Evolutionary conservation across 306 rosid genomes (phyloP).

Genomic region (Mucuna pruriens): DNA sequence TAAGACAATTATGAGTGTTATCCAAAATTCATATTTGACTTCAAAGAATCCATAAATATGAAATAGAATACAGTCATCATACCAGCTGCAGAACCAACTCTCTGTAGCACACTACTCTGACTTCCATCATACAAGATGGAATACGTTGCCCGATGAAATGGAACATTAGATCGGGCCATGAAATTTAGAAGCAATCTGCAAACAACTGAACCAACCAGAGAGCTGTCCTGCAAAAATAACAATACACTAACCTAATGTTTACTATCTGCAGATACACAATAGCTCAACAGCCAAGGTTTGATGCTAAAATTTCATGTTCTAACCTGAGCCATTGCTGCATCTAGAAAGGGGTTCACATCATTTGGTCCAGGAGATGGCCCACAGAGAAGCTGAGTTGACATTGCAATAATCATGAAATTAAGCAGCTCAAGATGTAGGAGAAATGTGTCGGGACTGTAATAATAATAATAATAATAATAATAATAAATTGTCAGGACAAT

Average conservation of each 20-base stretch:
- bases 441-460: conserved; percentile 61
- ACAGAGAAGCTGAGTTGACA: conserved; percentile 98
- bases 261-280: conserved; percentile 16
- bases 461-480: neutral
- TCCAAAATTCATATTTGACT: conserved; percentile 20
- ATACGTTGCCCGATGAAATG: conserved; percentile 66
- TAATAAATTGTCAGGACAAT: conserved; percentile 53
- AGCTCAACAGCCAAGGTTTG: conserved; percentile 31
- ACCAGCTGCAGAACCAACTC: conserved; percentile 99
- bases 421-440: conserved; percentile 92
- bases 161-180: conserved; percentile 57
- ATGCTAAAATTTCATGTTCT: conserved; percentile 42
- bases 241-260: conserved; percentile 37
- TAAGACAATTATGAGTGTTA: neutral
- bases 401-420: conserved; percentile 87
- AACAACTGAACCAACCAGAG: conserved; percentile 72
- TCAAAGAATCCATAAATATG: neutral
- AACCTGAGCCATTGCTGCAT: conserved; percentile 96
- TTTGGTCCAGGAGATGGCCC: conserved; percentile 91
- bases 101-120: conserved; percentile 88
- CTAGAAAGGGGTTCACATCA: conserved; percentile 89
- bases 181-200: conserved; percentile 74
- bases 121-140: conserved; percentile 75
- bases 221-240: conserved; percentile 77
- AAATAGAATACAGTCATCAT: conserved; percentile 36